Evolutionary conservation across 129 eudicot genomes (phyloP).

Genomic region (Artemisia annua): DNA sequence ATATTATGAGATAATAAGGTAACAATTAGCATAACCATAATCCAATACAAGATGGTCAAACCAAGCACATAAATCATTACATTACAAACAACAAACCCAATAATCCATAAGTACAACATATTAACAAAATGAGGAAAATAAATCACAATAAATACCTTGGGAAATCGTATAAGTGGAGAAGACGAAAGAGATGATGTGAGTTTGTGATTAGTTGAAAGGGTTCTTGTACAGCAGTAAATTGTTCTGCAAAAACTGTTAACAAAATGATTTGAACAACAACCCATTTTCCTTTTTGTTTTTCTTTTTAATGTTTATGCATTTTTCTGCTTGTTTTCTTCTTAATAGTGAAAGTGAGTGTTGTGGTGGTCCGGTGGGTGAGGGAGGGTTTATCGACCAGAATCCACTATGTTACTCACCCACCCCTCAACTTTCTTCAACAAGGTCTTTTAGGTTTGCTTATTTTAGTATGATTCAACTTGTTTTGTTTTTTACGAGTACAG

Average conservation of each 20-base stretch:
- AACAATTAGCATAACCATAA: not conserved
- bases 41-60: not conserved
- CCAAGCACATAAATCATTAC: not conserved
- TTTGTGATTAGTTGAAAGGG: conserved; percentile 30
- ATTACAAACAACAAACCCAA: not conserved
- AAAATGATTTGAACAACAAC: conserved; percentile 42
- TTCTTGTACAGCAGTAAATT: conserved; percentile 31
- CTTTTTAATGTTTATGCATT: conserved; percentile 4
- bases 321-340: not conserved
- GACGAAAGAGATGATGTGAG: conserved; percentile 16
- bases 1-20: not conserved
- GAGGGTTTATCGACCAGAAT: too few species aligned
- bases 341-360: not conserved
- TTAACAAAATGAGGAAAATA: not conserved
- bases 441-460: too few species aligned
- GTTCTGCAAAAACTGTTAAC: conserved; percentile 38
- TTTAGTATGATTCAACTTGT: too few species aligned
- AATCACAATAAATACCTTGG: conserved; percentile 36
- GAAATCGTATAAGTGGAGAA: conserved; percentile 33
- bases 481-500: too few species aligned
- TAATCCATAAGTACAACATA: not conserved
- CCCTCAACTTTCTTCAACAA: too few species aligned
- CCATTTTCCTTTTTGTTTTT: conserved; percentile 38
- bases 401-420: too few species aligned
- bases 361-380: conserved; percentile 9